Evolutionary conservation across 2,329 filamentous ascomycete genomes (phyloP).

Genomic region (Aspergillus pseudoglaucus): DNA sequence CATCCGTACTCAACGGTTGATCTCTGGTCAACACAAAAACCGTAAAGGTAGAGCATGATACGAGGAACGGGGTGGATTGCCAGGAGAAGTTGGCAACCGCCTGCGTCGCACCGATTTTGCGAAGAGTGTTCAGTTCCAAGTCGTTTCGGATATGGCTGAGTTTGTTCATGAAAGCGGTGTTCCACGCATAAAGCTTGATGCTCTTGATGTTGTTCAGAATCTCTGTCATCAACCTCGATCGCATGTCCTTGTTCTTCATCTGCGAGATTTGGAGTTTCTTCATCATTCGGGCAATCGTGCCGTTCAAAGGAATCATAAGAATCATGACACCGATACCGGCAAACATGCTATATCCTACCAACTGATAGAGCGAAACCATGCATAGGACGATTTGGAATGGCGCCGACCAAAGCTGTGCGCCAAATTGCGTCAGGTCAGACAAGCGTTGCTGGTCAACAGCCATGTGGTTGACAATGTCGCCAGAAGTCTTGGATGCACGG

Average conservation of each 20-base stretch:
- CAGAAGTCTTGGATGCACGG: slow-evolving; percentile 78
- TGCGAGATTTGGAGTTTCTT: slow-evolving; percentile 90
- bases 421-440: slow-evolving; percentile 90
- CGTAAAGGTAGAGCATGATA: slow-evolving; percentile 92
- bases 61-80: slow-evolving; percentile 94
- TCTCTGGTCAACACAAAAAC: slow-evolving; percentile 85
- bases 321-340: slow-evolving; percentile 93
- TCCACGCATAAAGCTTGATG: slow-evolving; percentile 98
- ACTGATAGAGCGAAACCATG: slow-evolving; percentile 89
- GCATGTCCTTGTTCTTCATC: slow-evolving; percentile 98
- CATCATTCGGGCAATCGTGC: slow-evolving; percentile 84
- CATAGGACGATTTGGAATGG: slow-evolving; percentile 94
- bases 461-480: slow-evolving; percentile 99
- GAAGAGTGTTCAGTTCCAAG: slow-evolving; percentile 85
- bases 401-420: slow-evolving; percentile 91
- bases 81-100: slow-evolving; percentile 96
- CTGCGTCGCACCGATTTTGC: slow-evolving; percentile 91
- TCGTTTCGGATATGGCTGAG: slow-evolving; percentile 95
- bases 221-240: slow-evolving; percentile 89
- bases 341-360: slow-evolving; percentile 94
- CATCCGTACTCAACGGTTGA: slow-evolving; percentile 78
- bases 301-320: slow-evolving; percentile 94
- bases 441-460: slow-evolving; percentile 94
- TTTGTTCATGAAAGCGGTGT: slow-evolving; percentile 93
- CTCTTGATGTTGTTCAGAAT: slow-evolving; percentile 99